phyloP scores from a whole-genome alignment of 192 early-diverging fungal species.

The Mortierella antarctica region DNA sequence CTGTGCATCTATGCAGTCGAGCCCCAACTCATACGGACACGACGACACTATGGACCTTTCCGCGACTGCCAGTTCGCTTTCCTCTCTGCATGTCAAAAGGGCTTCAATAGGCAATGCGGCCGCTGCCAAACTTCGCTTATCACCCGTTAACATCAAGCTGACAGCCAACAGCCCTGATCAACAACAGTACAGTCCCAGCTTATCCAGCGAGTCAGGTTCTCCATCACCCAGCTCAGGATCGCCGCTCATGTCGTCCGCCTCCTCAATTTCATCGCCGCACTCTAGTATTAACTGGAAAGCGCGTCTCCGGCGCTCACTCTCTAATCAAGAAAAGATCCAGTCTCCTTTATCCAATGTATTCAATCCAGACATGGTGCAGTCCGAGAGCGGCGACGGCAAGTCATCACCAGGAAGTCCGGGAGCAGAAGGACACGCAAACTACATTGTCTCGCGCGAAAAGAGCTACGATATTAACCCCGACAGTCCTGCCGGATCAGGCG shows the following conservation, averaged over 20 bases:
- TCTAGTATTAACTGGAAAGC: slow-evolving; percentile 44
- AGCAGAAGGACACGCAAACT: slow-evolving; percentile 1
- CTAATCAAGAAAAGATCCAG: slow-evolving; percentile 50
- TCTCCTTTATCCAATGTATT: slow-evolving; percentile 48
- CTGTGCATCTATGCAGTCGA: slow-evolving; percentile 25
- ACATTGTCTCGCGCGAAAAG: slow-evolving; percentile 19
- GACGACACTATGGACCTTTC: slow-evolving; percentile 19
- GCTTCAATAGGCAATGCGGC: slow-evolving; percentile 26
- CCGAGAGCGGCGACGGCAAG: slow-evolving; percentile 33
- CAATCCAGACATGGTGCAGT: slow-evolving; percentile 38
- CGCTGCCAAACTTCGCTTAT: slow-evolving; percentile 30
- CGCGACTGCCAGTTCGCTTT: background rate
- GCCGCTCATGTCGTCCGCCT: slow-evolving; percentile 42
- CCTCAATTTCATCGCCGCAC: slow-evolving; percentile 38
- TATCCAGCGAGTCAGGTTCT: slow-evolving; percentile 43
- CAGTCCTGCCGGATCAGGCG: slow-evolving; percentile 30
- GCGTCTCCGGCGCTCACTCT: slow-evolving; percentile 37
- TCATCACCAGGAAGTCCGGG: slow-evolving; percentile 21
- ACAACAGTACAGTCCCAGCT: slow-evolving; percentile 46
- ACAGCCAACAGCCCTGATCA: slow-evolving; percentile 18
- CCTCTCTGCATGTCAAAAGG: slow-evolving; percentile 34
- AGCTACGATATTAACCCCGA: slow-evolving; percentile 25
- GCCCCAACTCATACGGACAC: slow-evolving; percentile 22
- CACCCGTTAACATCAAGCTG: slow-evolving; percentile 43
- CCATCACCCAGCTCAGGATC: slow-evolving; percentile 48